phyloP scores from a whole-genome alignment of 1,139 yeast species.

The Meyerozyma guilliermondii region DNA sequence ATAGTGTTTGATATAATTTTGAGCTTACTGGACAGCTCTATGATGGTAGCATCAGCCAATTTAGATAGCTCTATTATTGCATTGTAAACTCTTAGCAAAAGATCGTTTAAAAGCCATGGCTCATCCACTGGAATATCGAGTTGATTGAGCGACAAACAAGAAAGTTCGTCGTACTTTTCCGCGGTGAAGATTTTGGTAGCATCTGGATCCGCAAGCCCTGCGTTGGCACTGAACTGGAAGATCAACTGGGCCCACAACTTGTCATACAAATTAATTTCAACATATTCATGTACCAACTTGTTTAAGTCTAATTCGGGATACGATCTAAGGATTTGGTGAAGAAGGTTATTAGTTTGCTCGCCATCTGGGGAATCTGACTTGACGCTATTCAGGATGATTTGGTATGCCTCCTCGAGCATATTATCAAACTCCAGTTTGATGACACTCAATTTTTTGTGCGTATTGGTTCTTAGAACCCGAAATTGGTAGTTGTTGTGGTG shows the following conservation, averaged over 20 bases:
- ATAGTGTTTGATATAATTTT: constrained; percentile 51
- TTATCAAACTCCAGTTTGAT: constrained; percentile 29
- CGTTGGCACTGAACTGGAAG: constrained; percentile 34
- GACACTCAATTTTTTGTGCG: constrained; percentile 22
- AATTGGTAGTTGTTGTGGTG: constrained; percentile 40
- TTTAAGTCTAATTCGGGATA: constrained; percentile 49
- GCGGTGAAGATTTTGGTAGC: constrained; percentile 27
- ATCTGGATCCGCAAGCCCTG: constrained; percentile 20
- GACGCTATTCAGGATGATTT: constrained; percentile 38
- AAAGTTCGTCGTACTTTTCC: constrained; percentile 36
- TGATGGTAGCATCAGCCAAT: constrained; percentile 39
- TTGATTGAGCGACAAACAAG: constrained; percentile 64
- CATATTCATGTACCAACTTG: constrained; percentile 59
- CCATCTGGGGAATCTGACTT: constrained; percentile 32
- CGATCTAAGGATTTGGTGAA: constrained; percentile 25
- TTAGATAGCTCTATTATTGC: constrained; percentile 55
- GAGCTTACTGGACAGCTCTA: constrained; percentile 51
- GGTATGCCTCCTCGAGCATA: constrained; percentile 34
- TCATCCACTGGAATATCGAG: constrained; percentile 51
- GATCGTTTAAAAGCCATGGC: constrained; percentile 34
- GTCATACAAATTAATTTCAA: constrained; percentile 64
- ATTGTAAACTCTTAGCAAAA: constrained; percentile 44
- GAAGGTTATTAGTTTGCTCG: constrained; percentile 29
- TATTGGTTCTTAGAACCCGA: constrained; percentile 26
- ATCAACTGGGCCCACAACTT: constrained; percentile 54